These are phyloP conservation scores for Coriaria nepalensis DNA, from an alignment of 306 rosid genomes.

Conservation along the genomic window DNA sequence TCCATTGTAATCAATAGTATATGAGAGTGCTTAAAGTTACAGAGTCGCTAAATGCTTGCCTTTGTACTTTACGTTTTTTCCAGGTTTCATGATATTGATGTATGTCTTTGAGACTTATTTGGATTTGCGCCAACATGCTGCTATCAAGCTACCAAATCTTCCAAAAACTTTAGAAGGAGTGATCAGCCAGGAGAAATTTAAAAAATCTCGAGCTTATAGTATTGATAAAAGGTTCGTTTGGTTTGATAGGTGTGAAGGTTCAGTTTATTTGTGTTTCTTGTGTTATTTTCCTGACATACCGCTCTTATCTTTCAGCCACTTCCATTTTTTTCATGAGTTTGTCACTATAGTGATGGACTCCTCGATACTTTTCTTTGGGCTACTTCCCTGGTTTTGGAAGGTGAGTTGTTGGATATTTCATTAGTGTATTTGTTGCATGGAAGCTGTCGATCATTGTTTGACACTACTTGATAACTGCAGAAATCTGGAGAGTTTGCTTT, in stretches of 20 bases:
- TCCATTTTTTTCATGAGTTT: constrained; percentile 81
- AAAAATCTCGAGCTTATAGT: constrained; percentile 84
- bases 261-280: neutral
- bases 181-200: constrained; percentile 85
- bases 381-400: constrained; percentile 98
- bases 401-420: constrained; percentile 29
- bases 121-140: constrained; percentile 81
- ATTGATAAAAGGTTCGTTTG: constrained; percentile 74
- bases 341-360: constrained; percentile 82
- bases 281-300: neutral
- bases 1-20: neutral
- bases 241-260: constrained; percentile 4
- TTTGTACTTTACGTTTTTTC: constrained; percentile 1
- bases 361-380: constrained; percentile 57
- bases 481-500: constrained; percentile 59
- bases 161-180: constrained; percentile 87
- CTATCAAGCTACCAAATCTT: constrained; percentile 71
- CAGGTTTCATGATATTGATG: constrained; percentile 89
- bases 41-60: constrained; percentile 5
- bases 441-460: constrained; percentile 7
- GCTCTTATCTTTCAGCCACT: constrained; percentile 47
- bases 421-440: neutral
- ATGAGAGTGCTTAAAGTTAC: neutral
- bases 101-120: constrained; percentile 76
- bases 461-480: constrained; percentile 35